Evolutionary conservation across 108 stramenopile genomes (phyloP), one percentile per base, ranked within the genome.

Genomic region (Cylindrotheca closterium): DNA sequence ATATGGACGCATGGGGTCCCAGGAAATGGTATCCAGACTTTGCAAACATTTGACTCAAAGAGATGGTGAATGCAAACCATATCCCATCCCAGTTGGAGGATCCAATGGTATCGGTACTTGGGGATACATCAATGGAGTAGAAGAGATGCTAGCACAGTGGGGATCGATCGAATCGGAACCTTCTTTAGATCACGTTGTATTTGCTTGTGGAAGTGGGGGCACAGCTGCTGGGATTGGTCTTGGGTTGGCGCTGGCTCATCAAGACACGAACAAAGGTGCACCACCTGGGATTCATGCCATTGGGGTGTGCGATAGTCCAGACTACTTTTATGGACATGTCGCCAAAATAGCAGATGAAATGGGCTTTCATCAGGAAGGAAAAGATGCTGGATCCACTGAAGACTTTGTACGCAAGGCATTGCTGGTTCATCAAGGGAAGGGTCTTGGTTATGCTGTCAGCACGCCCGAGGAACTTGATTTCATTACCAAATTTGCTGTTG

Each of bases 201-300:
- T 94, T 79, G 92, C 95, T 2, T 87, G 91, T 71, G 95, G 95
- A 4, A 82, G 79, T 75, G 95, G 95, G 32, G 95, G 95, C 1
- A 96, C 92, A 1, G 85, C 91, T 8, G 75, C 89, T 24, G 95
- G 95, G 7, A 75, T 96, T 68, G 48, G 80, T 8, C 27, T 92
- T 3, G 95, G 95, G 8, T 49, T 89, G 60, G 76, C 75, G 25
- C 49, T 89, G 47, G 86, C 81, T 67, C 67, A 48, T 59, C 65
- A 58, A 57, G 56, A 54, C 5, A 47, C 51, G 10, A 18, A 10
- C 25, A 30, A 3, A 18, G 15, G 17, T 2, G 12, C 65, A 29
- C 26, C 55, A 0, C 93, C 91, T 10, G 57, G 63, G 33, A 46
- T 96, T 3, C 91, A 92, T 77, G 95, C 90, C 8, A 74, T 93